Evolutionary conservation across 805 yeast genomes (phyloP).

Genomic region (Naumovozyma baii): DNA sequence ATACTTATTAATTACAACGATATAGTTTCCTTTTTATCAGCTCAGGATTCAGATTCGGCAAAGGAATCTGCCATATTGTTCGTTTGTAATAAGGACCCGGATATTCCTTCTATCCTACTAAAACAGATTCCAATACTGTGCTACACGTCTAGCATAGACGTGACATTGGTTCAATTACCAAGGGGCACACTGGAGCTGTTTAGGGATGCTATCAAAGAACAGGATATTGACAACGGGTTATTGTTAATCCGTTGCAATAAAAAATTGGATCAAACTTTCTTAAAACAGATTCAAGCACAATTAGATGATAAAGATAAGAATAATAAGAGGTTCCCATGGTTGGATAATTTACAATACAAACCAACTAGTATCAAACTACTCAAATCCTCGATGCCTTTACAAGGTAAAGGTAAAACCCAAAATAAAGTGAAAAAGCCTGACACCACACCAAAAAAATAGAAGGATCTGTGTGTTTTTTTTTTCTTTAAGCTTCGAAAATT

Average conservation of each 20-base stretch:
- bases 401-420: too few relatives aligned
- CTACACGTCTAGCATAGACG: slow-evolving; percentile 30
- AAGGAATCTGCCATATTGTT: slow-evolving; percentile 30
- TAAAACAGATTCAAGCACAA: slow-evolving; percentile 10
- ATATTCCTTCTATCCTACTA: slow-evolving; percentile 40
- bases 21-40: slow-evolving; percentile 40
- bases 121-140: slow-evolving; percentile 51
- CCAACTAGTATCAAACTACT: slow-evolving; percentile 13
- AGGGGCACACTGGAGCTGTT: slow-evolving; percentile 27
- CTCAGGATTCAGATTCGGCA: slow-evolving; percentile 28
- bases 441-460: slow-evolving; percentile 1
- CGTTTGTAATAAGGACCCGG: slow-evolving; percentile 48
- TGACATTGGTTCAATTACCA: slow-evolving; percentile 55
- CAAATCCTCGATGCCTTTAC: slow-evolving; percentile 17
- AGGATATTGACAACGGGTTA: slow-evolving; percentile 14
- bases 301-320: slow-evolving; percentile 6
- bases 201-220: slow-evolving; percentile 4
- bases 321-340: slow-evolving; percentile 19
- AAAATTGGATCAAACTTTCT: slow-evolving; percentile 14
- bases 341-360: slow-evolving; percentile 13
- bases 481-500: too few relatives aligned
- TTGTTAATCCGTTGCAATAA: slow-evolving; percentile 17
- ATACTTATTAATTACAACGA: slow-evolving; percentile 37
- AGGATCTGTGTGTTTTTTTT: background rate
- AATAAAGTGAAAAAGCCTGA: background rate